Evolutionary conservation across 768 basidiomycete species (phyloP), one percentile per base, ranked within the genome.

Genomic region (Trametes cubensis): DNA sequence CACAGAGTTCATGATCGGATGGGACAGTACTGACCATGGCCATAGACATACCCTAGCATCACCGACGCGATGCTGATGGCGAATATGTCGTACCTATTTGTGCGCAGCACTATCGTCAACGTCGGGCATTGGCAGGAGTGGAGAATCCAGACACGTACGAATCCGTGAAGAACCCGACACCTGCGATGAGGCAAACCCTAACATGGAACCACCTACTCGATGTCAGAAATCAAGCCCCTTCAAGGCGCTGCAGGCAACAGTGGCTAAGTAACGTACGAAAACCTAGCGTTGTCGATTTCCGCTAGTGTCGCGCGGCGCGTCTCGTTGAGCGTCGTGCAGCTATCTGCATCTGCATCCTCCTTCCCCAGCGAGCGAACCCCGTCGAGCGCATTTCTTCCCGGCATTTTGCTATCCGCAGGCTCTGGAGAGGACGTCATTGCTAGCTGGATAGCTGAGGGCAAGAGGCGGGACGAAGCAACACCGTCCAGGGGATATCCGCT

Each of bases 31-130:
- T 13, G 6, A 61, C 62, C 45, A 8, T 71, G 55, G 38, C 85
- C 84, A 52, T 94, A 95, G 56, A 94, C 86, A 69, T 87, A 90
- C 26, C 88, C 91, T 60, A 96, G 75, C 91, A 95, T 94, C 0
- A 79, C 79, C 0, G 89, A 84, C 0, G 85, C 92, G 34, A 95
- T 90, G 73, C 87, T 92, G 76, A 95, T 95, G 30, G 75, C 72
- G 60, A 78, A 78, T 38, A 75, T 73, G 51, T 77, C 75, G 63
- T 77, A 76, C 41, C 72, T 73, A 20, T n/a, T 3, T 11, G 4
- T 11, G 10, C 34, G 6, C 34, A 34, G 34, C 34, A 6, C 10
- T 6, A 34, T 11, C 14, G 34, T 6, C 28, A n/a, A n/a, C n/a
- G 11, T 7, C 47, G 42, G 14, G 56, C 34, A 25, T 10, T 17